phyloP scores from a whole-genome alignment of 768 basidiomycete species.

The Calvatia gigantea region DNA sequence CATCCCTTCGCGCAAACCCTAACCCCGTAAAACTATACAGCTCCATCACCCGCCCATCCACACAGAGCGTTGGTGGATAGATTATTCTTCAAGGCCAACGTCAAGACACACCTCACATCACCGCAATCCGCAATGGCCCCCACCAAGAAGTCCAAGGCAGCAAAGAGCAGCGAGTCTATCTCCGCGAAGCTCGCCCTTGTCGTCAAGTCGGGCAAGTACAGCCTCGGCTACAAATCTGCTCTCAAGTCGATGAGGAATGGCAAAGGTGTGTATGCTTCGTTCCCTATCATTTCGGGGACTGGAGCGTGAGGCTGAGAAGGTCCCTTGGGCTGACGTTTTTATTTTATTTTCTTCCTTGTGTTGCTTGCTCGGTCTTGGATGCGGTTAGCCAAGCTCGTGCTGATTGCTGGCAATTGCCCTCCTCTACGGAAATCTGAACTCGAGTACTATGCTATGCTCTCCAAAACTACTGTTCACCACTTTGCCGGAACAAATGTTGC shows the following conservation, averaged over 20 bases:
- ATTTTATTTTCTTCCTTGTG: slow-evolving; percentile 19
- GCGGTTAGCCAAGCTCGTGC: slow-evolving; percentile 86
- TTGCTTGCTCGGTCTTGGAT: slow-evolving; percentile 1
- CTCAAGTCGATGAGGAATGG: slow-evolving; percentile 98
- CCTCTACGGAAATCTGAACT: slow-evolving; percentile 99
- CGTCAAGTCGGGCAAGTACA: slow-evolving; percentile 98
- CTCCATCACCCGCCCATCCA: background rate
- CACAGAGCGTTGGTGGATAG: background rate
- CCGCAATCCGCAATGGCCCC: slow-evolving; percentile 70
- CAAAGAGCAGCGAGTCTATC: slow-evolving; percentile 94
- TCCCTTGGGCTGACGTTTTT: slow-evolving; percentile 73
- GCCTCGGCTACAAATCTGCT: slow-evolving; percentile 95
- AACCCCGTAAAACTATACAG: slow-evolving; percentile 35
- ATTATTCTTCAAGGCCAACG: background rate
- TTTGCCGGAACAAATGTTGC: slow-evolving; percentile 97
- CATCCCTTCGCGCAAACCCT: background rate
- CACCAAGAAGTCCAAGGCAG: slow-evolving; percentile 90
- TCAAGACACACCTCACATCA: slow-evolving; percentile 15
- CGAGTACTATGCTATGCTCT: slow-evolving; percentile 99
- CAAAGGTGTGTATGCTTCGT: slow-evolving; percentile 70
- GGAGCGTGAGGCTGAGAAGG: slow-evolving; percentile 99
- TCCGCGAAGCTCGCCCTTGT: slow-evolving; percentile 89
- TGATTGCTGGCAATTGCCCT: slow-evolving; percentile 99
- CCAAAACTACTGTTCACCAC: slow-evolving; percentile 98
- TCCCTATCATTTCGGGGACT: slow-evolving; percentile 74